phyloP scores from a whole-genome alignment of 2,329 filamentous ascomycete species.

The Alternaria postmessia region DNA sequence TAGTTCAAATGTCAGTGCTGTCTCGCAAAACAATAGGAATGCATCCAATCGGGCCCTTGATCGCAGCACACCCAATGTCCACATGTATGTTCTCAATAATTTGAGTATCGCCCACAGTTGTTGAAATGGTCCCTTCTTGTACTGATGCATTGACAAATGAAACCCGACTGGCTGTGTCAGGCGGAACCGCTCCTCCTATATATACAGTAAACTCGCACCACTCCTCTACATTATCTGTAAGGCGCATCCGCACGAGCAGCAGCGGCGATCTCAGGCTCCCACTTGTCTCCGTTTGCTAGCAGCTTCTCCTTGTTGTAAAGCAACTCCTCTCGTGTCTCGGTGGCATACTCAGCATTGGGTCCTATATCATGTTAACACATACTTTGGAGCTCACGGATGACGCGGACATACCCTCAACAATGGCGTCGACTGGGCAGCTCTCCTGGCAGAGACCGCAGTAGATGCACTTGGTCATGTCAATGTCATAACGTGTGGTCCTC shows the following conservation, averaged over 20 bases:
- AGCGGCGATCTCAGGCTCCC: conserved; percentile 96
- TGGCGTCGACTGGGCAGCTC: conserved; percentile 97
- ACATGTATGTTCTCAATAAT: not conserved
- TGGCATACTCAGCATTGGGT: conserved; percentile 78
- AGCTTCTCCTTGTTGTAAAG: conserved; percentile 98
- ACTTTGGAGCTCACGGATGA: not conserved
- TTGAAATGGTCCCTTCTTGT: conserved; percentile 1
- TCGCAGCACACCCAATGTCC: not conserved
- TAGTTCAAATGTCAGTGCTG: not conserved
- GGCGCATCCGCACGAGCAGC: conserved; percentile 91
- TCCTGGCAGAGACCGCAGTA: conserved; percentile 99
- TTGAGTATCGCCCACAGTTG: not conserved
- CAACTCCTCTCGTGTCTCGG: conserved; percentile 86
- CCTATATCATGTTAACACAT: conserved; percentile 51
- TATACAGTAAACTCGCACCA: conserved; percentile 38
- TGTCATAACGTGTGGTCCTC: conserved; percentile 96
- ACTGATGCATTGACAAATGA: conserved; percentile 33
- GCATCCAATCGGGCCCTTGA: not conserved
- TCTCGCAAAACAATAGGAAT: not conserved
- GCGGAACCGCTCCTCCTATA: conserved; percentile 34
- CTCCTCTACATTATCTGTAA: conserved; percentile 56
- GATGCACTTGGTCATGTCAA: conserved; percentile 99
- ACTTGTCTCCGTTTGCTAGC: conserved; percentile 74
- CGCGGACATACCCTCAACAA: conserved; percentile 69
- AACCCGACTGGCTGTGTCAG: conserved; percentile 29